Conservation (phyloP, 257 asterid species). For the Cordia subcordata region DNA sequence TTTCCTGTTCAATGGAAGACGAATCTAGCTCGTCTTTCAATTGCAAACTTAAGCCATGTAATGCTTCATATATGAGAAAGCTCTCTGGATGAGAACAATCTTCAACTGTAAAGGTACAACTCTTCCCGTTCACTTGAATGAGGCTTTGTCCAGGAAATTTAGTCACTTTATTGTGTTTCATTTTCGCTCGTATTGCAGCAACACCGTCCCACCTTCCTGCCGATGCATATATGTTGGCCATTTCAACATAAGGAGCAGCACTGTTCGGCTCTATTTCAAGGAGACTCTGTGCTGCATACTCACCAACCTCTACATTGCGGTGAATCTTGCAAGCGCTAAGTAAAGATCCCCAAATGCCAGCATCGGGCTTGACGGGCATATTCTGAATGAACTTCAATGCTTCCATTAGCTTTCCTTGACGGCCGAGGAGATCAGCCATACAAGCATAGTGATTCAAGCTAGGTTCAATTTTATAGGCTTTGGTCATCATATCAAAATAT, state of each 20-base stretch:
- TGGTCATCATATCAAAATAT: constrained; percentile 38
- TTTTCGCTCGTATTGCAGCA: constrained; percentile 32
- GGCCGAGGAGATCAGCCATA: constrained; percentile 58
- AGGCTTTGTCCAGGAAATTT: constrained; percentile 61
- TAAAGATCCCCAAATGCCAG: constrained; percentile 64
- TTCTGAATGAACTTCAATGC: constrained; percentile 38
- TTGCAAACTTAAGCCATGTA: constrained; percentile 41
- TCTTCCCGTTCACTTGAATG: constrained; percentile 44
- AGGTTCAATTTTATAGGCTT: constrained; percentile 25
- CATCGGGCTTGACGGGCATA: constrained; percentile 59
- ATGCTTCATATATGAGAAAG: constrained; percentile 23
- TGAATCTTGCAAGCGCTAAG: constrained; percentile 65
- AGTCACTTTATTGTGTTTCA: constrained; percentile 46
- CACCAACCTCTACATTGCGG: constrained; percentile 44
- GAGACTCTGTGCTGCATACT: constrained; percentile 40
- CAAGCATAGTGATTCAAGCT: constrained; percentile 60
- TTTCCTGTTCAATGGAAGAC: neutral
- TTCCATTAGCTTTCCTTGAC: constrained; percentile 53
- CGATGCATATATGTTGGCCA: constrained; percentile 65
- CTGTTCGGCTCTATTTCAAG: constrained; percentile 43
- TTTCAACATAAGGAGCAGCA: constrained; percentile 70
- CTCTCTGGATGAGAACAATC: constrained; percentile 50
- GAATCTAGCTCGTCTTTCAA: constrained; percentile 33
- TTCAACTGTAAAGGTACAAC: constrained; percentile 44
- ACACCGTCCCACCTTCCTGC: constrained; percentile 50